A percentile compares a stretch with the other conserved stretches of the same genome.
phyloP scores from a whole-genome alignment of 73 alveolate genomes.

The Paraurostyla sp. region DNA sequence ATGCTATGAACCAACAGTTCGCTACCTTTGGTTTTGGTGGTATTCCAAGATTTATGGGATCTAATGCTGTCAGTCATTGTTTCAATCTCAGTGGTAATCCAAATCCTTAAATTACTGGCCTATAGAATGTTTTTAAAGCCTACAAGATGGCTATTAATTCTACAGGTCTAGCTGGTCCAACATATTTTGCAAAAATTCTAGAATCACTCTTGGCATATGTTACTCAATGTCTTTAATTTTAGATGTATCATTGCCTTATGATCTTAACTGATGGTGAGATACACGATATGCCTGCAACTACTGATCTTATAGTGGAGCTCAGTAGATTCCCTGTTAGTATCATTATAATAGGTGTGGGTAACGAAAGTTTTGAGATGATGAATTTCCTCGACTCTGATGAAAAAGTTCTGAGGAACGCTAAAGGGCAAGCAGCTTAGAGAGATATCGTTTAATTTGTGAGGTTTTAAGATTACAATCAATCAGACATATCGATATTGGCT shows the following conservation, averaged over 20 bases:
- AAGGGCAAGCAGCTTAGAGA: slow-evolving; percentile 83
- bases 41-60: slow-evolving; percentile 73
- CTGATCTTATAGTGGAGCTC: slow-evolving; percentile 72
- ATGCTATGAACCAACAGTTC: slow-evolving; percentile 86
- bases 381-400: slow-evolving; percentile 93
- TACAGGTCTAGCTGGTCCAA: slow-evolving; percentile 88
- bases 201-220: slow-evolving; percentile 69
- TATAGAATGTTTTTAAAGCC: slow-evolving; percentile 71
- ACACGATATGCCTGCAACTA: slow-evolving; percentile 88
- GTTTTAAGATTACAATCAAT: slow-evolving; percentile 63
- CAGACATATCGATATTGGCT: slow-evolving; percentile 69
- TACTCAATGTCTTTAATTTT: slow-evolving; percentile 8
- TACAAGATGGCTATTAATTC: slow-evolving; percentile 73
- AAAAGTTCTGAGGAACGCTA: slow-evolving; percentile 63
- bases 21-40: slow-evolving; percentile 98
- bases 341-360: slow-evolving; percentile 96
- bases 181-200: slow-evolving; percentile 81
- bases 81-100: slow-evolving; percentile 86
- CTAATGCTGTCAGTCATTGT: slow-evolving; percentile 85
- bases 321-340: slow-evolving; percentile 88
- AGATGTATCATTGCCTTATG: slow-evolving; percentile 80
- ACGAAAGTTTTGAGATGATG: slow-evolving; percentile 91
- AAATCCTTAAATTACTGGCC: slow-evolving; percentile 81
- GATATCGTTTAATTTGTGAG: slow-evolving; percentile 96
- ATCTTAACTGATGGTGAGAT: slow-evolving; percentile 96